Conservation (phyloP, 306 rosid species). For the Pyrus bretschneideri region DNA sequence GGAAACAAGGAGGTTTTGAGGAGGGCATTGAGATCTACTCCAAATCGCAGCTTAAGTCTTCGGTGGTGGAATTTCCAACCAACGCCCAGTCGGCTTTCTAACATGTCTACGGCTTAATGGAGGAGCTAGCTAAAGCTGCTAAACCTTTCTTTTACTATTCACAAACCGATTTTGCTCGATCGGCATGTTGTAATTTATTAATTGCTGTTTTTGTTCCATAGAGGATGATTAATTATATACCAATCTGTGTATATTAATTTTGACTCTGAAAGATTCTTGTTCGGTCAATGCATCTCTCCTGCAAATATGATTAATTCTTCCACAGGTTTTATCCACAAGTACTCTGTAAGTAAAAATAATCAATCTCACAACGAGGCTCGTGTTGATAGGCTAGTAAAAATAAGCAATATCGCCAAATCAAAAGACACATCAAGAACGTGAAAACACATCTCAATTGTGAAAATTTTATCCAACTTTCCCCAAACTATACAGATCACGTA, state of each 20-base stretch:
- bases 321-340: background rate
- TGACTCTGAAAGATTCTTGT: background rate
- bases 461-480: background rate
- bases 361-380: background rate
- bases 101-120: conserved; percentile 63
- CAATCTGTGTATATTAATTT: background rate
- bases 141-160: background rate
- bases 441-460: background rate
- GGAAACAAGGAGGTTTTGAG: conserved; percentile 59
- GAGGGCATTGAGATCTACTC: conserved; percentile 51
- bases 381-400: background rate
- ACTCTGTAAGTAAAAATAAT: background rate
- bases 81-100: conserved; percentile 81
- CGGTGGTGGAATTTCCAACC: conserved; percentile 85
- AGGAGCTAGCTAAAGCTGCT: background rate
- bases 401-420: background rate
- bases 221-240: background rate
- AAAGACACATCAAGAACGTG: background rate
- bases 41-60: conserved; percentile 43
- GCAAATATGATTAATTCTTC: background rate
- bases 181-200: background rate
- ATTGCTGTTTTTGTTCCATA: background rate
- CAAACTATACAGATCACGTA: background rate
- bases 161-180: background rate
- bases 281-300: background rate